These are phyloP conservation scores for Halenospora varia DNA, from an alignment of 495 filamentous ascomycete species.

Conservation along the genomic window DNA sequence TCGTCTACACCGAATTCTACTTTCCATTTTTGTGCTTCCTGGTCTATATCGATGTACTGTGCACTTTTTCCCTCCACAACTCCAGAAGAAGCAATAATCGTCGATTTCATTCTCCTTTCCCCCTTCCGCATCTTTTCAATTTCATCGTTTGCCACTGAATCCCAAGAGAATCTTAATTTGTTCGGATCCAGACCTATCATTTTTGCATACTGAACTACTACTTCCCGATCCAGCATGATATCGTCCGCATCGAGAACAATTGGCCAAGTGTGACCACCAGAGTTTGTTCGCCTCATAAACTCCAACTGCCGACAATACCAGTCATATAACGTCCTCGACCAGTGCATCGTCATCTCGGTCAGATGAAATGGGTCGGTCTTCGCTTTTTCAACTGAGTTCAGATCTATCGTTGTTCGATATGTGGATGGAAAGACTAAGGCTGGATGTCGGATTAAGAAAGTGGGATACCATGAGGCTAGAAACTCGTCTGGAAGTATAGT, in stretches of 20 bases:
- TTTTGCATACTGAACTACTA: conserved; percentile 31
- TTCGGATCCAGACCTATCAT: conserved; percentile 32
- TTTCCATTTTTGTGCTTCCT: conserved; percentile 41
- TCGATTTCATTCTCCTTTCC: background rate
- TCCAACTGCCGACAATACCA: background rate
- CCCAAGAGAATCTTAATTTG: conserved; percentile 36
- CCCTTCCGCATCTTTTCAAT: conserved; percentile 28
- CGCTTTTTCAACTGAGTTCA: background rate
- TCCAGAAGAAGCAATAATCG: conserved; percentile 20
- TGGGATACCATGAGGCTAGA: conserved; percentile 31
- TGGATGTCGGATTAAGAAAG: conserved; percentile 42
- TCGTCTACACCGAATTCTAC: conserved; percentile 40
- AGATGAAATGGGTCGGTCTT: background rate
- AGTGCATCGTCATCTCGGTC: background rate
- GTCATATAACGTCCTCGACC: background rate
- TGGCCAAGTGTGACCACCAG: conserved; percentile 15
- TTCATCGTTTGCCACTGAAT: conserved; percentile 25
- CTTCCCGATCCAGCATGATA: conserved; percentile 32
- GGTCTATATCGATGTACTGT: conserved; percentile 30
- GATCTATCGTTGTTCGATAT: conserved; percentile 27
- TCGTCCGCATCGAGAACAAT: conserved; percentile 45
- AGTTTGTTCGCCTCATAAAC: background rate
- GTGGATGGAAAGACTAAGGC: conserved; percentile 35
- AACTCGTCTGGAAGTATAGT: conserved; percentile 37
- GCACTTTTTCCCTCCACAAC: conserved; percentile 35